Base-by-base conservation (phyloP, 2,329 filamentous ascomycete species). In the Diaporthe citriasiana region DNA sequence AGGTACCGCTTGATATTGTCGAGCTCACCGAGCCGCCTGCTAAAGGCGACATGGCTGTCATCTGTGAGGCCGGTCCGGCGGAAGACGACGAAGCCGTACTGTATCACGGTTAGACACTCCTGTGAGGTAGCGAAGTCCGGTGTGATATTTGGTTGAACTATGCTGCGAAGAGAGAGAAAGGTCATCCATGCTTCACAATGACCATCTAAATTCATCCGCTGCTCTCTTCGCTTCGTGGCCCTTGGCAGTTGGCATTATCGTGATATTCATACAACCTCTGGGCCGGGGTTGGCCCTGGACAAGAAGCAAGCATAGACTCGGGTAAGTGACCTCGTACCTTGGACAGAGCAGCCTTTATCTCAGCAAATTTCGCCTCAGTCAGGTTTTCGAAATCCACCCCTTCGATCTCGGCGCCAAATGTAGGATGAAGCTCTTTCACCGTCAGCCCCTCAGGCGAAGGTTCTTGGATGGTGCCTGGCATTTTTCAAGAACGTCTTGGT, bases 1-100 rank as follows among this genome's bases (percentile, higher is more conserved):
- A 86, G 80, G 80, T 87, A 90, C 0, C 86, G 87, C 25, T 80
- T 84, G 42, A 89, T 84, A 77, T 90, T 86, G 80, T 91, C 89
- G 0, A 91, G 84, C 30, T 89, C 87, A 27, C 89, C 90, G 74
- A 91, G 86, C 1, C 82, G 82, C 3, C 78, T 77, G 22, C 87
- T 85, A 78, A 91, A 89, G 8, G 81, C 80, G 47, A 91, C 83
- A 77, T 91, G 89, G 2, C 80, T 74, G 9, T 82, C 83, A 78
- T 91, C 89, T 72, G 85, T 82, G 13, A 91, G 81, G 19, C 82
- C 81, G 1, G 89, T 88, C 19, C 84, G 78, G 51, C 87, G 87
- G 78, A 90, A 86, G 27, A 89, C 85, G 50, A 84, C 81, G 27
- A 89, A 85, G 30, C 88, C 89, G 76, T 73, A 73, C 75, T 72